Evolutionary conservation across 1,284 basidiomycete genomes (phyloP), one percentile per base, ranked within the genome.

Genomic region (Afroboletus lepidellus): DNA sequence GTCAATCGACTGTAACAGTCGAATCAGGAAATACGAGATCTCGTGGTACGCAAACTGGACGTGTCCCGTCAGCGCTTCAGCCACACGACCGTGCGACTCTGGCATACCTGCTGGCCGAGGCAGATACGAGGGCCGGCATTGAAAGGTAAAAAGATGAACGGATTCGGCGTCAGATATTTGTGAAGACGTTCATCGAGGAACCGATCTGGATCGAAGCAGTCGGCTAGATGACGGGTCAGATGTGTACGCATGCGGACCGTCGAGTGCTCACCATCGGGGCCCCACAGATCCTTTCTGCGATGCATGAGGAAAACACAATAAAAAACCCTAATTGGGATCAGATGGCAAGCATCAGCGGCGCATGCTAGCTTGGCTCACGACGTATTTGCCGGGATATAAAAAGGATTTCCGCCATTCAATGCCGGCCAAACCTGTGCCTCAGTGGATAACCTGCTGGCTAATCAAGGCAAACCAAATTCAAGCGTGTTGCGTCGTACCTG

Each of bases 91-190:
- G n/a, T 6, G 16, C 8, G 13, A 1, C 23, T 11, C 15, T 7
- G 16, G 20, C 36, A 8, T 48, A 76, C 74, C 67, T 76, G 75
- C 60, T 77, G 77, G 3, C 76, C 77, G 3, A 77, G 64, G 45
- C 76, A 78, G 42, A 77, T 77, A 20, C 78, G 68, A 2, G 77
- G 77, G 0, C 77, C 77, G 1, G 70, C 72, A 34, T 73, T 74
- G 55, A 73, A 74, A 0, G 71, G 72, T 2, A 65, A 41, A 45
- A 74, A 74, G 38, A 73, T 73, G 53, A 70, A 73, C 0, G 73
- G 72, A 32, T 72, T 72, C 0, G 64, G 56, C 0, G 54, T 67
- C 48, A 67, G 32, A 41, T 73, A 64, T 41, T 57, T 65, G 5
- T 61, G 60, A 1, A 70, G 16, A 11, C 70, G 61, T 30, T 68